Evolutionary conservation across 352 stramenopile genomes (phyloP), one percentile per base, ranked within the genome.

Genomic region (Thraustotheca clavata): DNA sequence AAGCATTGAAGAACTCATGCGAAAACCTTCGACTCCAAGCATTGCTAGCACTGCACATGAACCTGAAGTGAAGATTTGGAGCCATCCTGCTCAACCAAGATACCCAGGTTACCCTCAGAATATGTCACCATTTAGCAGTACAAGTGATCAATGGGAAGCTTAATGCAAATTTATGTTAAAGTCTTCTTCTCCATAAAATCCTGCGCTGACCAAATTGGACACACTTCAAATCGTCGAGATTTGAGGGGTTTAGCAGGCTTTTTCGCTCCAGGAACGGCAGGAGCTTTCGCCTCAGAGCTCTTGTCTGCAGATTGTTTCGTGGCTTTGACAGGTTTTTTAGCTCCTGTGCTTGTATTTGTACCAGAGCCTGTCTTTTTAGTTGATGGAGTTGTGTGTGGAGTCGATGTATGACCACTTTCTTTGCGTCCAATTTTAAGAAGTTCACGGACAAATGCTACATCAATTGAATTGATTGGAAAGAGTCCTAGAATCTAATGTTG

Each of bases 351-450:
- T 24, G 24, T 47, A 24, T n/a, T 2, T 24, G 11, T 31, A 3
- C 31, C 29, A 6, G 57, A 18, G 3, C 35, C 55, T 9, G 57
- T 46, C 39, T 65, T 65, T 32, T 65, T 65, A 18, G 57, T 55
- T 14, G 39, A 16, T 4, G 57, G 57, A 9, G 57, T 65, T 7
- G 35, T 24, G 18, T 65, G 57, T 14, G 57, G 57, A 4, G 57
- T 65, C 3, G 18, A 41, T 31, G n/a, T 65, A 33, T 65, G 41
- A 16, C 41, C 41, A 22, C 38, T 54, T 4, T 43, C 39, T 46
- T 65, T 65, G 12, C 57, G 57, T 12, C 57, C 57, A n/a, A 65
- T 34, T 35, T 65, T 65, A 46, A 65, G 34, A 8, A 65, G 57
- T n/a, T 65, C 57, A n/a, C 57, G 57, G 4, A 65, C 35, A 16